A percentile compares a stretch with the other conserved stretches of the same genome.
phyloP scores from a whole-genome alignment of 305 asterid genomes.

The Plantago lanceolata region DNA sequence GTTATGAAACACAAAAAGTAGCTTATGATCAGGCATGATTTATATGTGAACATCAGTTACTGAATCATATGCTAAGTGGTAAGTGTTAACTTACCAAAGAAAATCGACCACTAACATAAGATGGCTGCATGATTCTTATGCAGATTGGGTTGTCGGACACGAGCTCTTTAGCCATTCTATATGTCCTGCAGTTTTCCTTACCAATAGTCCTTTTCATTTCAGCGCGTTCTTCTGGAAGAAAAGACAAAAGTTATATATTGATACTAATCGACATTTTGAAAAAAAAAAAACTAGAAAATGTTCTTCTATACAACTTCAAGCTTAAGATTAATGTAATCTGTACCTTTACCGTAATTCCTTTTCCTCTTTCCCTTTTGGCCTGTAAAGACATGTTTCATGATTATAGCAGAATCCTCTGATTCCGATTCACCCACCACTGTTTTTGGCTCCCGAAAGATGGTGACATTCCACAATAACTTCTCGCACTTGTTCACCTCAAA shows the following conservation, averaged over 20 bases:
- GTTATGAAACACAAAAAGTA: not conserved
- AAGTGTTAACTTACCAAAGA: not conserved
- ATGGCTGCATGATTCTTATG: conserved; percentile 1
- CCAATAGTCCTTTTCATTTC: not conserved
- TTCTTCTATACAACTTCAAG: not conserved
- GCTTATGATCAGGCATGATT: not conserved
- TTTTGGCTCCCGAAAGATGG: conserved; percentile 6
- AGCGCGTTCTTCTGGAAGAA: conserved; percentile 4
- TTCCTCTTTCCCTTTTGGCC: not conserved
- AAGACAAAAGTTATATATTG: not conserved
- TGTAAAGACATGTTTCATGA: not conserved
- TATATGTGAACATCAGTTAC: not conserved
- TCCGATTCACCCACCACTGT: not conserved
- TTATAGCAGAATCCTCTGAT: conserved; percentile 20
- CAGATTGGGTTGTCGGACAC: not conserved
- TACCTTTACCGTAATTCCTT: not conserved
- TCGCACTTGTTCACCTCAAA: conserved; percentile 17
- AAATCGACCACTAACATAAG: not conserved
- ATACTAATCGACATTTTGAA: not conserved
- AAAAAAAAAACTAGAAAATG: not conserved
- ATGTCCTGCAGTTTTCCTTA: conserved; percentile 14
- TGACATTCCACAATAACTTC: conserved; percentile 18
- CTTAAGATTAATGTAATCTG: not conserved
- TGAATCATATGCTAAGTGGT: not conserved
- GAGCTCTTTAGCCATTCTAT: conserved; percentile 8